These are phyloP conservation scores for Trichosanthes cucumerina DNA, from an alignment of 306 rosid species.

Conservation along the genomic window DNA sequence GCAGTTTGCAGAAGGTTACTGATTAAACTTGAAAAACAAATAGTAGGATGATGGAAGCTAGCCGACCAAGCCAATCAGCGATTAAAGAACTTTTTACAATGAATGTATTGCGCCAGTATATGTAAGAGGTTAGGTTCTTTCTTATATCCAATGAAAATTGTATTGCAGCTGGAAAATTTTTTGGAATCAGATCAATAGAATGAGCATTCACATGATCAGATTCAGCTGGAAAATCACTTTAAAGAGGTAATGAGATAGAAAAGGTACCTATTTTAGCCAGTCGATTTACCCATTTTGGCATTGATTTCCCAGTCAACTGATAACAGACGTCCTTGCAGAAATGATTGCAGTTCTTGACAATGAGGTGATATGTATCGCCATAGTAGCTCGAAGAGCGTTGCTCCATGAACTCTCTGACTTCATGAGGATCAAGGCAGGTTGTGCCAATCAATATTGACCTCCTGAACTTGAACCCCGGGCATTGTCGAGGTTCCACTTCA, in stretches of 20 bases:
- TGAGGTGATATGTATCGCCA: conserved; percentile 86
- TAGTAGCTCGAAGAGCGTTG: conserved; percentile 58
- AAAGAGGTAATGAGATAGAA: conserved; percentile 4
- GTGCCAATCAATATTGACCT: conserved; percentile 81
- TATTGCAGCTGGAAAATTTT: not conserved
- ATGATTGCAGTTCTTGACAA: conserved; percentile 94
- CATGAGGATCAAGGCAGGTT: conserved; percentile 57
- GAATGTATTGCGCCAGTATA: not conserved
- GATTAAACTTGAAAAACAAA: not conserved
- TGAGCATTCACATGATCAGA: not conserved
- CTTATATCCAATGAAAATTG: not conserved
- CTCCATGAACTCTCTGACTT: conserved; percentile 95
- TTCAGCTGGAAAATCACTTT: not conserved
- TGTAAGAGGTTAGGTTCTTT: not conserved
- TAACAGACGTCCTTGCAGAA: conserved; percentile 89
- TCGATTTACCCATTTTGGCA: conserved; percentile 95
- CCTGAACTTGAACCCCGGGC: conserved; percentile 96
- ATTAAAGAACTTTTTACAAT: not conserved
- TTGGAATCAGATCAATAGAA: not conserved
- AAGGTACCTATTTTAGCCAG: conserved; percentile 83
- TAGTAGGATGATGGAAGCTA: not conserved
- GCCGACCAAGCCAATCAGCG: not conserved
- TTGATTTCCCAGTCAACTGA: conserved; percentile 81
- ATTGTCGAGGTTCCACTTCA: conserved; percentile 94
- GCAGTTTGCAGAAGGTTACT: not conserved